Evolutionary conservation across 148 eudicot species (phyloP).

Genomic region (Cornus florida): DNA sequence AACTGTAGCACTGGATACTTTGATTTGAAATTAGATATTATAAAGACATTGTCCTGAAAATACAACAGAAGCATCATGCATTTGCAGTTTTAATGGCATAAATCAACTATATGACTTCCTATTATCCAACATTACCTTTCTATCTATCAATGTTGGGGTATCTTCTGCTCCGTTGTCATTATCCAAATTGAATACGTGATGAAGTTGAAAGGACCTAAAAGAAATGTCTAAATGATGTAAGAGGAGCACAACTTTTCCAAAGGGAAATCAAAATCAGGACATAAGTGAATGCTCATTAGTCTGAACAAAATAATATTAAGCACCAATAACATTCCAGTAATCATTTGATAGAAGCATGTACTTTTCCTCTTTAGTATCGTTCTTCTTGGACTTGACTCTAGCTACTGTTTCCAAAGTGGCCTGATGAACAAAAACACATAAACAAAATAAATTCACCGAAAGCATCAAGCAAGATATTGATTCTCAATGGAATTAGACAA

Average conservation of each 20-base stretch:
- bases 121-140: conserved; percentile 54
- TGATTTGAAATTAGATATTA: conserved; percentile 84
- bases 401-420: conserved; percentile 95
- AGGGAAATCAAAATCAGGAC: neutral
- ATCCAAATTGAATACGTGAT: conserved; percentile 82
- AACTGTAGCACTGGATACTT: conserved; percentile 87
- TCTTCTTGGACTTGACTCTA: conserved; percentile 90
- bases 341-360: conserved; percentile 31
- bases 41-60: conserved; percentile 84
- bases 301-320: conserved; percentile 1
- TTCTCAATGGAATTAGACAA: neutral
- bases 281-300: neutral
- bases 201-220: conserved; percentile 74
- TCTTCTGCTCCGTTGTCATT: conserved; percentile 82
- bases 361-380: conserved; percentile 95
- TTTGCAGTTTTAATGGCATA: neutral
- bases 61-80: conserved; percentile 11
- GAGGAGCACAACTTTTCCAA: neutral
- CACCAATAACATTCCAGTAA: neutral
- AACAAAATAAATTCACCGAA: neutral
- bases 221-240: conserved; percentile 5
- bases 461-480: conserved; percentile 4
- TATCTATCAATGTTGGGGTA: conserved; percentile 77
- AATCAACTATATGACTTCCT: neutral
- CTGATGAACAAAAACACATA: conserved; percentile 33